These are phyloP conservation scores for Alternaria arbusti DNA, from an alignment of 2,329 filamentous ascomycete species.

Conservation along the genomic window DNA sequence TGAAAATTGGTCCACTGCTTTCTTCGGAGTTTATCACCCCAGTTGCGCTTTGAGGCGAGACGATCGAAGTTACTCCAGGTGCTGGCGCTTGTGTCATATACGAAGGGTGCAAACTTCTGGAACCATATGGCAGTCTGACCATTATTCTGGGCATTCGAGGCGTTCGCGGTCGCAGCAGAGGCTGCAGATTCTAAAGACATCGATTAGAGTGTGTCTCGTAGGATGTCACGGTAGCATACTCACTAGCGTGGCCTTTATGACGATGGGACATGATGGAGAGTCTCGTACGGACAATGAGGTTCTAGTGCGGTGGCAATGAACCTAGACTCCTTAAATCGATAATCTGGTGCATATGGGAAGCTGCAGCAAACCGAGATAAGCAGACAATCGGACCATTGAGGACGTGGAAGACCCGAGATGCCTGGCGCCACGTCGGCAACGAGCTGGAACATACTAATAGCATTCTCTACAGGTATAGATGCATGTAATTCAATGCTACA, in stretches of 20 bases:
- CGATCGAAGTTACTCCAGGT: background rate
- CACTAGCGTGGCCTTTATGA: background rate
- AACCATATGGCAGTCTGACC: background rate
- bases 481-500: too few relatives aligned
- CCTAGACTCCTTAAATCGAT: background rate
- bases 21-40: background rate
- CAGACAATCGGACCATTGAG: background rate
- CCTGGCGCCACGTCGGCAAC: background rate
- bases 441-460: background rate
- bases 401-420: background rate
- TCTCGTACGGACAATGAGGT: background rate
- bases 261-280: background rate
- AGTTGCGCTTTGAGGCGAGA: background rate
- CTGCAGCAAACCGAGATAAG: background rate
- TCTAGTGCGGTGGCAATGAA: background rate
- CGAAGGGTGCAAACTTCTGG: background rate
- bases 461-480: background rate
- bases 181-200: background rate
- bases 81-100: background rate
- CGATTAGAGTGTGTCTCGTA: background rate
- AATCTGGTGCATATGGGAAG: background rate
- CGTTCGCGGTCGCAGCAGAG: background rate
- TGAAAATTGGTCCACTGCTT: background rate
- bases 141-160: background rate
- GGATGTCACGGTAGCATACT: too few relatives aligned